Conservation (phyloP, 2,329 filamentous ascomycete species). For the Monascus ruber region DNA sequence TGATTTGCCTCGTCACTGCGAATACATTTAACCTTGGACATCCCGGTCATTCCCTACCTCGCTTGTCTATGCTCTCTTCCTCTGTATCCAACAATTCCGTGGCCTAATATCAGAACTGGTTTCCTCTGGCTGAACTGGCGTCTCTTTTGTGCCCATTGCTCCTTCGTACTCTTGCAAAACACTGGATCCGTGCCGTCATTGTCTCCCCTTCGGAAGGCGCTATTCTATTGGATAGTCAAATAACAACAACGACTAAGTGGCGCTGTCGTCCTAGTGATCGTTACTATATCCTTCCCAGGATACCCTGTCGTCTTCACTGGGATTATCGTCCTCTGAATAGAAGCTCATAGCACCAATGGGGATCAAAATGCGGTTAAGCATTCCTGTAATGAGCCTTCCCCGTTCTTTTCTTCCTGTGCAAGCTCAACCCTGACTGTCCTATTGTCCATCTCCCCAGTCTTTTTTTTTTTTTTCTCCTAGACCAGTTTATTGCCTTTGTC, state of each 20-base stretch:
- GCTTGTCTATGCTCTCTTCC: too few relatives aligned
- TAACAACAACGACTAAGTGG: constrained; percentile 1
- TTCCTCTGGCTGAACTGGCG: not conserved
- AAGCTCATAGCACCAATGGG: not conserved
- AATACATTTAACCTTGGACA: not conserved
- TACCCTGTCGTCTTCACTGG: too few relatives aligned
- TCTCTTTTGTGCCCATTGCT: not conserved
- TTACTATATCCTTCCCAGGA: too few relatives aligned
- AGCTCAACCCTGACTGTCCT: not conserved
- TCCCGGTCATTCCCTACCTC: too few relatives aligned
- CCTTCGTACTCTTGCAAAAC: not conserved
- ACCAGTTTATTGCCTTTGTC: too few relatives aligned
- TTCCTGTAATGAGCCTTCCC: constrained; percentile 13
- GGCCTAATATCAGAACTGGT: not conserved
- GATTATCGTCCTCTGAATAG: too few relatives aligned
- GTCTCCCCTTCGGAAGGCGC: too few relatives aligned
- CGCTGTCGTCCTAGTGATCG: too few relatives aligned
- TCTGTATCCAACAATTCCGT: not conserved
- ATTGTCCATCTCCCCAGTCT: not conserved
- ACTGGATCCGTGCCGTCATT: not conserved
- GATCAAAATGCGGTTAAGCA: constrained; percentile 11
- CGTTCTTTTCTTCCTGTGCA: not conserved
- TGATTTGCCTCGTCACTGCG: not conserved
- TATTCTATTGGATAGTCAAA: not conserved
- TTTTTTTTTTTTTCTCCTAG: not conserved